phyloP scores from a whole-genome alignment of 2,329 filamentous ascomycete genomes.

The Orbilia brochopaga region DNA sequence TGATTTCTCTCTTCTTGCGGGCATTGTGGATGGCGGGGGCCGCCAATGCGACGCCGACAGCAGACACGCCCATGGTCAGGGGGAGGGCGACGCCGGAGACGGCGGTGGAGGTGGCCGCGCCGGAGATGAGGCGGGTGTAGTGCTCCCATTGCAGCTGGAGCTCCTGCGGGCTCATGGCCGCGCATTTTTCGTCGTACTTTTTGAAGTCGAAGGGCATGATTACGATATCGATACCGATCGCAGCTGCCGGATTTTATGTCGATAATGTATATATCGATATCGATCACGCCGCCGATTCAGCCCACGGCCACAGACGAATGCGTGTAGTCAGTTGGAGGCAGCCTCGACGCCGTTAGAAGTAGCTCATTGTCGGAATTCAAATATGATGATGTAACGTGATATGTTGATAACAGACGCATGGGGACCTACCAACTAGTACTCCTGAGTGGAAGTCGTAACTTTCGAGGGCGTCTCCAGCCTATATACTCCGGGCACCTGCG shows the following conservation, averaged over 20 bases:
- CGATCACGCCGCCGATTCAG: no score
- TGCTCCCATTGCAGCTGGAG: slow-evolving; percentile 60
- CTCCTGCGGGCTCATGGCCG: slow-evolving; percentile 57
- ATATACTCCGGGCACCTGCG: no score
- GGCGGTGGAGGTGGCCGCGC: slow-evolving; percentile 58
- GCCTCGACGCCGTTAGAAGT: neutral
- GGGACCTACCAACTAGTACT: no score
- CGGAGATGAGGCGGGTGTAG: slow-evolving; percentile 59
- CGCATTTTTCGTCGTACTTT: slow-evolving; percentile 59
- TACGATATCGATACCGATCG: neutral
- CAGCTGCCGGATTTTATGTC: no score
- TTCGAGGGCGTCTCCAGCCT: no score
- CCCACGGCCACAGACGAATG: no score
- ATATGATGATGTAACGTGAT: neutral
- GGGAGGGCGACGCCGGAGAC: slow-evolving; percentile 59
- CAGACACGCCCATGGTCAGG: slow-evolving; percentile 58
- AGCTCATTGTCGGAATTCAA: neutral
- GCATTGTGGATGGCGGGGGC: slow-evolving; percentile 60
- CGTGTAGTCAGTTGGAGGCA: no score
- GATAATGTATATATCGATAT: no score
- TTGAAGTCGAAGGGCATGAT: slow-evolving; percentile 60
- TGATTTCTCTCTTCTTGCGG: slow-evolving; percentile 60
- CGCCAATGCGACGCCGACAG: slow-evolving; percentile 58
- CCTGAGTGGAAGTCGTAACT: no score
- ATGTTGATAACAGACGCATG: no score